phyloP scores from a whole-genome alignment of 2,329 filamentous ascomycete genomes.

The Phaeoacremonium minimum region DNA sequence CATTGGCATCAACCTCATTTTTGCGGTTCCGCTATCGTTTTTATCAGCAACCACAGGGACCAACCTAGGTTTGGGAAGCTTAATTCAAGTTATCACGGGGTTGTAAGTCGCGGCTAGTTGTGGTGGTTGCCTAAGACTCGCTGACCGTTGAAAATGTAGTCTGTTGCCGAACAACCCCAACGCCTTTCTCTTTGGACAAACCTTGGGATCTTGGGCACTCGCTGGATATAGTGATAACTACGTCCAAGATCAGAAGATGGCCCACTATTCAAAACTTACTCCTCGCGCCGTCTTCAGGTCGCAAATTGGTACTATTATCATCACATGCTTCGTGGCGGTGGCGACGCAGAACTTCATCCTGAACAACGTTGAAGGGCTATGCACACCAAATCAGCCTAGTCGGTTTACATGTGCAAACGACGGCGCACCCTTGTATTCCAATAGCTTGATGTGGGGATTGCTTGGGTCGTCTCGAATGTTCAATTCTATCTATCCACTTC shows the following conservation, averaged over 20 bases:
- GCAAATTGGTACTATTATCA: constrained; percentile 38
- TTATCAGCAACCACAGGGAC: constrained; percentile 39
- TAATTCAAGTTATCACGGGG: constrained; percentile 37
- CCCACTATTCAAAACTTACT: constrained; percentile 35
- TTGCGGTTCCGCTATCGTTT: constrained; percentile 36
- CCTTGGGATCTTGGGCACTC: constrained; percentile 33
- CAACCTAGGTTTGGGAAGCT: constrained; percentile 32
- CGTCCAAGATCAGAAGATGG: constrained; percentile 23
- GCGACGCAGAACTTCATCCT: constrained; percentile 37
- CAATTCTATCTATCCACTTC: constrained; percentile 32
- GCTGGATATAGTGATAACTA: constrained; percentile 37
- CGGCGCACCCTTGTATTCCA: constrained; percentile 21
- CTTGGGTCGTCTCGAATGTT: constrained; percentile 32
- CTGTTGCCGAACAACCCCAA: constrained; percentile 27
- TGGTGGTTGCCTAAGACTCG: no score
- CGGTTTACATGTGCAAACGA: constrained; percentile 14
- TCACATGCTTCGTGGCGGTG: constrained; percentile 32
- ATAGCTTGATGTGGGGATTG: constrained; percentile 28
- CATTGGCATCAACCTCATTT: constrained; percentile 31
- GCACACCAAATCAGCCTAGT: constrained; percentile 19
- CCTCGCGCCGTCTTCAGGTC: constrained; percentile 32
- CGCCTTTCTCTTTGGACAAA: constrained; percentile 33
- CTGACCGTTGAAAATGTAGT: no score
- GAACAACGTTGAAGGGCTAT: constrained; percentile 26
- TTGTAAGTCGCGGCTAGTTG: no score